phyloP scores from a whole-genome alignment of 345 rosid species.

The Ceriops decandra region DNA sequence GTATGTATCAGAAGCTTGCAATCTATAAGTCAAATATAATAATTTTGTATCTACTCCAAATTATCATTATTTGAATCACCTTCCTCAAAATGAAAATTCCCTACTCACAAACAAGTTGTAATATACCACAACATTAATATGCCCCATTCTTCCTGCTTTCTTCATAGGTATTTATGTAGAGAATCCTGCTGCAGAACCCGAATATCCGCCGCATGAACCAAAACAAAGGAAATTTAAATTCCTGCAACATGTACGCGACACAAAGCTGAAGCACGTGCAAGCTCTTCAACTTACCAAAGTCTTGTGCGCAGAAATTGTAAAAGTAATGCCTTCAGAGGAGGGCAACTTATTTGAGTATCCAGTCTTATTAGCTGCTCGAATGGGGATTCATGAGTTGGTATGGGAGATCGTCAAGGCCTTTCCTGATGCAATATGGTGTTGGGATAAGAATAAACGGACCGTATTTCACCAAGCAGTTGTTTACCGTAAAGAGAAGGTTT shows the following conservation, averaged over 20 bases:
- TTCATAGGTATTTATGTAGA: background rate
- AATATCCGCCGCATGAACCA: background rate
- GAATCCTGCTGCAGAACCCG: background rate
- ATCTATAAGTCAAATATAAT: no score
- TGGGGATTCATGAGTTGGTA: background rate
- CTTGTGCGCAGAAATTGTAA: background rate
- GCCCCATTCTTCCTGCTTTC: no score
- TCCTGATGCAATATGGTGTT: background rate
- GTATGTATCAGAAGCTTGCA: no score
- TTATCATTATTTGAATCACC: no score
- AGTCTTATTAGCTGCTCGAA: background rate
- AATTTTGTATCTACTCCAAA: no score
- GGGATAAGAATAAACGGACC: rapidly evolving
- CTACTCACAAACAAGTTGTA: no score
- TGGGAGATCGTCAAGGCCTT: background rate
- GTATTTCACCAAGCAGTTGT: background rate
- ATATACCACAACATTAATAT: no score
- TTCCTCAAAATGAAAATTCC: no score
- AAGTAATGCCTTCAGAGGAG: rapidly evolving
- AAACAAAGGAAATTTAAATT: background rate
- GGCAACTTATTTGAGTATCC: background rate
- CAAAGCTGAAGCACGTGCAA: background rate
- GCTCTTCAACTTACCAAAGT: background rate
- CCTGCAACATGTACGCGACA: background rate
- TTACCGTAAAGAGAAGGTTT: background rate